Evolutionary conservation across 495 filamentous ascomycete species (phyloP).

Genomic region (Hyaloscypha bicolor): DNA sequence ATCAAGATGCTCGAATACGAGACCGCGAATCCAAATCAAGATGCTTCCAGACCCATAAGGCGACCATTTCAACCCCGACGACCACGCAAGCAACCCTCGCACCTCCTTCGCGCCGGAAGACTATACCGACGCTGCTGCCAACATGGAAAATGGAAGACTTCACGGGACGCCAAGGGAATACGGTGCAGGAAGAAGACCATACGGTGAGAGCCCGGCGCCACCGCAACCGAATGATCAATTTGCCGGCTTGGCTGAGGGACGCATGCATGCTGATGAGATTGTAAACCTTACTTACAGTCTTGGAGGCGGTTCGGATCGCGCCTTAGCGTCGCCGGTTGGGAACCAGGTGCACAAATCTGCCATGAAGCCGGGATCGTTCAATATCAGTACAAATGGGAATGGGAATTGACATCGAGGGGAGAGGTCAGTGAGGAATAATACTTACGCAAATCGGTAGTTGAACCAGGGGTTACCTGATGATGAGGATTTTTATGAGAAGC

Average conservation of each 20-base stretch:
- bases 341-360: background rate
- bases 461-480: background rate
- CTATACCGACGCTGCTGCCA: background rate
- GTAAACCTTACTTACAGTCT: background rate
- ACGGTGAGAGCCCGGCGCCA: slow-evolving; percentile 11
- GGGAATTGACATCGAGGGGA: background rate
- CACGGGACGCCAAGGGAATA: slow-evolving; percentile 12
- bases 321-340: background rate
- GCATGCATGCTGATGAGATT: slow-evolving; percentile 14
- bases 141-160: background rate
- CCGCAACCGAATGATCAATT: slow-evolving; percentile 28
- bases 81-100: background rate
- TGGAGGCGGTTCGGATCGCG: background rate
- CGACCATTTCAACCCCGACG: slow-evolving; percentile 25
- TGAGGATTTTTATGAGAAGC: slow-evolving; percentile 4
- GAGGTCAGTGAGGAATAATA: background rate
- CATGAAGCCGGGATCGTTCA: background rate
- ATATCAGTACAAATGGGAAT: background rate
- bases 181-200: slow-evolving; percentile 16
- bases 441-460: background rate
- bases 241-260: slow-evolving; percentile 6
- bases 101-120: slow-evolving; percentile 23
- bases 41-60: slow-evolving; percentile 34
- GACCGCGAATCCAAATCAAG: slow-evolving; percentile 73
- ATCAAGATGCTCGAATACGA: slow-evolving; percentile 72